Conservation (phyloP, 73 alveolate genomes). For the Paramecium sonneborni region DNA sequence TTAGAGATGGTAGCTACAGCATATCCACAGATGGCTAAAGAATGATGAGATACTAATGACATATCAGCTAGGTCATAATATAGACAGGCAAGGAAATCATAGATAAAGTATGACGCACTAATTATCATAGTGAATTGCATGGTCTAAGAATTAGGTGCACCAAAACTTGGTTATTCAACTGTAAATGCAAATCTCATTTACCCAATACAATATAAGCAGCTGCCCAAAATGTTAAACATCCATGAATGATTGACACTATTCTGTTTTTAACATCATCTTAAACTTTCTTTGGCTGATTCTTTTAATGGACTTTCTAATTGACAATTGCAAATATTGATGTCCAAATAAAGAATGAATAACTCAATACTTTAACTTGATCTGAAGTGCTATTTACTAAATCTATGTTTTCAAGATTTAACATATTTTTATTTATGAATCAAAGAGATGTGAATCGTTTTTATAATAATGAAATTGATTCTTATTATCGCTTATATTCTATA, state of each 20-base stretch:
- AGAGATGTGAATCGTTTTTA: not conserved
- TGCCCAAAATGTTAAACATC: slow-evolving; percentile 27
- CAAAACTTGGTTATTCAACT: slow-evolving; percentile 60
- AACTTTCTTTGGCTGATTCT: slow-evolving; percentile 39
- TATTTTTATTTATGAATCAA: not conserved
- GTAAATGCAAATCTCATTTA: not conserved
- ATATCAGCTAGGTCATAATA: slow-evolving; percentile 62
- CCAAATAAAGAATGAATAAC: slow-evolving; percentile 58
- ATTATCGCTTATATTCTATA: too few species aligned
- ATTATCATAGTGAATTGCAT: slow-evolving; percentile 50
- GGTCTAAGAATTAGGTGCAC: slow-evolving; percentile 29
- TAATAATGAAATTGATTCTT: too few species aligned
- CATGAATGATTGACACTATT: slow-evolving; percentile 65
- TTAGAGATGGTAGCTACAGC: slow-evolving; percentile 26
- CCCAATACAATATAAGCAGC: not conserved
- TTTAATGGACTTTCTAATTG: slow-evolving; percentile 43
- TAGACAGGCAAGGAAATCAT: slow-evolving; percentile 63
- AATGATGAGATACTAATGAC: slow-evolving; percentile 56
- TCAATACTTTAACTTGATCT: slow-evolving; percentile 45
- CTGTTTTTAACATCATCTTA: slow-evolving; percentile 63
- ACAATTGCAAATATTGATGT: slow-evolving; percentile 46
- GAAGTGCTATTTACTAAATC: slow-evolving; percentile 43
- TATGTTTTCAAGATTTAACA: slow-evolving; percentile 40
- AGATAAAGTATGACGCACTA: slow-evolving; percentile 56
- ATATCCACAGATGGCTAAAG: slow-evolving; percentile 61